A percentile compares a stretch with the other conserved stretches of the same genome.
These are phyloP conservation scores for Chrysosporium queenslandicum DNA, from an alignment of 2,329 filamentous ascomycete genomes.

Conservation along the genomic window DNA sequence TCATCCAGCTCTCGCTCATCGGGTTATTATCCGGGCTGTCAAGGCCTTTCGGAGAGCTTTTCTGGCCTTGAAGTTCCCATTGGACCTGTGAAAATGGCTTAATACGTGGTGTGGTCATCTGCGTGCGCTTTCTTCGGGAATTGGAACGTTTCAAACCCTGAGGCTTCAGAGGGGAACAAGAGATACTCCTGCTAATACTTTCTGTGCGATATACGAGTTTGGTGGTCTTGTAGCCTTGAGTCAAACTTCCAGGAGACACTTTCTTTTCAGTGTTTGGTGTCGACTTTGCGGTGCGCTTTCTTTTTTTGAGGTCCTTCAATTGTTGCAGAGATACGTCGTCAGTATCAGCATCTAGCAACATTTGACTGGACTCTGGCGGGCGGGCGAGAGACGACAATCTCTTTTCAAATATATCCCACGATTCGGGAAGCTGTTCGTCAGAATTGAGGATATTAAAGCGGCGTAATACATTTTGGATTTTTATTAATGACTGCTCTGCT, in stretches of 20 bases:
- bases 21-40: not conserved
- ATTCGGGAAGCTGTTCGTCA: slow-evolving; percentile 18
- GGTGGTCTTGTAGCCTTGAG: slow-evolving; percentile 11
- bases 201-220: slow-evolving; percentile 14
- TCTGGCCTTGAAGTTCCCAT: slow-evolving; percentile 16
- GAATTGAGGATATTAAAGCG: slow-evolving; percentile 16
- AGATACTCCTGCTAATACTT: slow-evolving; percentile 13
- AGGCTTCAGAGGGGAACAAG: slow-evolving; percentile 7
- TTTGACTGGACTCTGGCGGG: not conserved
- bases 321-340: not conserved
- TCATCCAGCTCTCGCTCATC: not conserved
- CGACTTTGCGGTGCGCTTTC: not conserved
- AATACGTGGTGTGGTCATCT: slow-evolving; percentile 17
- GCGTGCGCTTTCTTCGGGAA: not conserved
- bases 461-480: slow-evolving; percentile 16
- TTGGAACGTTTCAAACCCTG: not conserved
- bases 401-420: slow-evolving; percentile 19
- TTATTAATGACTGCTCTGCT: slow-evolving; percentile 20
- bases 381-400: not conserved
- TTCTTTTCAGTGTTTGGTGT: slow-evolving; percentile 3
- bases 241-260: not conserved
- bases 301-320: not conserved
- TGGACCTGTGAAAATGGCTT: slow-evolving; percentile 28
- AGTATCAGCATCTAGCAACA: slow-evolving; percentile 5
- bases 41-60: not conserved